A percentile compares a stretch with the other conserved stretches of the same genome.
Conservation (phyloP, 225 moss, liverwort and hornwort genomes). For the Antitrichia curtipendula region DNA sequence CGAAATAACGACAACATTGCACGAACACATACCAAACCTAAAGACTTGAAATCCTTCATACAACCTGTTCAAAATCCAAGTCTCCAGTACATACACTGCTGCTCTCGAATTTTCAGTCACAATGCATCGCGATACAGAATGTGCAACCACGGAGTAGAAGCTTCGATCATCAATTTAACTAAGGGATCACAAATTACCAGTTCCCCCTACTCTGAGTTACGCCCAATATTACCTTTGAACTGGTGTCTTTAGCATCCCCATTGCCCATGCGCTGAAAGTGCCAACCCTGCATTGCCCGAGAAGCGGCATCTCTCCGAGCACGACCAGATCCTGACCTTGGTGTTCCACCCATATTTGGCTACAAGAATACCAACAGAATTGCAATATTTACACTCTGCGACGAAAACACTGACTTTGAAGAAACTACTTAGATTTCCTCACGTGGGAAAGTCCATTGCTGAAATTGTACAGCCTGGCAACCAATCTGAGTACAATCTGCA, state of each 20-base stretch:
- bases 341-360: constrained; percentile 52
- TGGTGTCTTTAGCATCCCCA: constrained; percentile 64
- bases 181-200: neutral
- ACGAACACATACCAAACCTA: no score
- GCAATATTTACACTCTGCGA: neutral
- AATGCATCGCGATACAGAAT: no score
- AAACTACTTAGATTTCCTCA: neutral
- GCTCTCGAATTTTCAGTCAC: no score
- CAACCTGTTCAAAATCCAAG: no score
- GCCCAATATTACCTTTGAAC: constrained; percentile 36
- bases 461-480: no score
- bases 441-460: no score
- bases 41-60: no score
- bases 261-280: constrained; percentile 83
- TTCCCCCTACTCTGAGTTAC: no score
- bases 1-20: no score
- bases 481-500: no score
- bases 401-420: neutral
- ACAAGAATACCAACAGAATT: neutral
- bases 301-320: constrained; percentile 87
- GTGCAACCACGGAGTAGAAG: no score
- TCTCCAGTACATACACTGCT: no score
- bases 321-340: constrained; percentile 86
- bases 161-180: neutral
- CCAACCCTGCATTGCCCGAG: constrained; percentile 99